Evolutionary conservation across 129 eudicot species (phyloP), one percentile per base, ranked within the genome.

Genomic region (Calendula officinalis): DNA sequence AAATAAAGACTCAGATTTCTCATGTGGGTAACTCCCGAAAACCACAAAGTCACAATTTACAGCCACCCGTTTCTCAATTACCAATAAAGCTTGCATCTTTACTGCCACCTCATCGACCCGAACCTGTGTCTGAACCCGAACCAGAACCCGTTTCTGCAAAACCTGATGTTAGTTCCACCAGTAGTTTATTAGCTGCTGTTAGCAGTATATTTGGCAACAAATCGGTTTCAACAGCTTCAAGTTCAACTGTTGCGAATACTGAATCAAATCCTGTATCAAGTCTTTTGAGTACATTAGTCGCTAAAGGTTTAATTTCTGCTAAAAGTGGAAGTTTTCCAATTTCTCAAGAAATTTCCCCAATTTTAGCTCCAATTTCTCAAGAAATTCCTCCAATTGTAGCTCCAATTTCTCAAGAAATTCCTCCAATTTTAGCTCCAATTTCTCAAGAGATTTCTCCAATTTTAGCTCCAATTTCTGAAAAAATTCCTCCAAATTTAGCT

Each of bases 251-350:
- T 11, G 56, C 44, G 12, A 58, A 73, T 9, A 5, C 78, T 10
- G 61, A 67, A 40, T 45, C 90, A 47, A 64, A 72, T 73, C 81
- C 81, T 6, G 77, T 87, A 17, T 82, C 98, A n/a, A 91, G 84
- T 55, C 84, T 91, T 59, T 74, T 91, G 74, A 85, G 84, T 67
- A 73, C 96, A 54, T 83, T 91, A 78, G 77, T 91, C 15, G 86
- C 94, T 1, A 88, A 83, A 67, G 96, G 98, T 17, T 77, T 91
- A 73, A 91, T 91, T 64, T 75, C 90, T 61, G 66, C 94, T 22
- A 22, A 22, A 22, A 22, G 30, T 22, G 30, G 30, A 22, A 22
- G 30, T 2, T 0, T 22, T 22, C 30, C 30, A 22, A 22, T 22
- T 22, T 22, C 30, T 22, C 30, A 22, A 22, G 30, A 22, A 22